Percentiles rank a stretch among this genome's conserved stretches.
Evolutionary conservation across 2,329 filamentous ascomycete species (phyloP).

Genomic region (Rosellinia necatrix): DNA sequence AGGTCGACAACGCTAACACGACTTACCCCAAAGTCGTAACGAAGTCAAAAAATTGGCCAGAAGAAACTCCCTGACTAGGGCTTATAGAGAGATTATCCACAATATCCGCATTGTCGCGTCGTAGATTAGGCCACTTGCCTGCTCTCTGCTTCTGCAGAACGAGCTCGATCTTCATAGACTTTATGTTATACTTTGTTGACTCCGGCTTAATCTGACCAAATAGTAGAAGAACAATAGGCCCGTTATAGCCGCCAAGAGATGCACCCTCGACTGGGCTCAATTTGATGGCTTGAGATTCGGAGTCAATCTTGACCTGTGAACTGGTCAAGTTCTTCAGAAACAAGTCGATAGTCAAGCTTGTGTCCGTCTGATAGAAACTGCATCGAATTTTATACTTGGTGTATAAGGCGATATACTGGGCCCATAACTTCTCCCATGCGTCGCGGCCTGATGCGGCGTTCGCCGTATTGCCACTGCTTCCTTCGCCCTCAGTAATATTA

Average conservation of each 20-base stretch:
- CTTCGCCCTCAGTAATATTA: too few relatives aligned
- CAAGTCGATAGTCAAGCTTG: constrained; percentile 43
- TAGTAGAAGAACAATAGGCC: constrained; percentile 63
- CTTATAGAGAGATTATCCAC: constrained; percentile 33
- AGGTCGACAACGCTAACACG: background rate
- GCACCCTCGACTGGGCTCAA: constrained; percentile 25
- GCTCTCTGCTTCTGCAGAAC: constrained; percentile 68
- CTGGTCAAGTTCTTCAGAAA: constrained; percentile 50
- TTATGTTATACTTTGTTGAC: constrained; percentile 66
- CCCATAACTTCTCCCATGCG: constrained; percentile 32
- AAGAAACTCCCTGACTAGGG: constrained; percentile 21
- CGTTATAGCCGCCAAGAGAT: constrained; percentile 58
- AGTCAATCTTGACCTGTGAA: constrained; percentile 47
- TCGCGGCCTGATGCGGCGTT: background rate
- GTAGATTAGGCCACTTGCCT: constrained; percentile 70
- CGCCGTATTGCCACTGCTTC: background rate
- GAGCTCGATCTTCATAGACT: constrained; percentile 80
- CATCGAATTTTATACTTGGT: constrained; percentile 43
- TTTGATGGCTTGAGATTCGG: constrained; percentile 31
- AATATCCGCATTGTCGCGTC: constrained; percentile 47
- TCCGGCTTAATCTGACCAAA: constrained; percentile 67
- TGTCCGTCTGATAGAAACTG: constrained; percentile 49
- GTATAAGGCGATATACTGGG: constrained; percentile 27
- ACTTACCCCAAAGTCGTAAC: constrained; percentile 34
- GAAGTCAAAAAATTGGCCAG: constrained; percentile 30